Evolutionary conservation across 768 basidiomycete species (phyloP), one percentile per base, ranked within the genome.

Genomic region (Agrocybe pediades): DNA sequence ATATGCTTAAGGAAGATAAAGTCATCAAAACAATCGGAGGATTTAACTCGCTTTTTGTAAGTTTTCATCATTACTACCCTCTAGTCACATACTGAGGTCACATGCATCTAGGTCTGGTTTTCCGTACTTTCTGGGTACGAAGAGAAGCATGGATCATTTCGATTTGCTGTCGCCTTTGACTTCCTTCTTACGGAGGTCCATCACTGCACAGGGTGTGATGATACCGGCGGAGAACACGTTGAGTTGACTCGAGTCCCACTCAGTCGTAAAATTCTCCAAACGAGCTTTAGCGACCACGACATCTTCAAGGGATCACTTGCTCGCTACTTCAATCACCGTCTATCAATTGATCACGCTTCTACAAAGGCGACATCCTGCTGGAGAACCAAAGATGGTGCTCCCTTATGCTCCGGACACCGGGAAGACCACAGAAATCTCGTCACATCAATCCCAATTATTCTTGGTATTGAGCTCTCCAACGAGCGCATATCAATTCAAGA

Each of bases 371-470:
- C 1, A 5, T 19, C 23, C 39, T 64, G 63, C 36, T 64, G 61
- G 63, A 43, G 63, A 0, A 46, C 56, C 21, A 59, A 59, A 0
- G 55, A 65, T 9, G 52, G 54, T 7, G 36, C 24, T 6, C 21
- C 61, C 5, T 30, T 58, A 3, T 63, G 66, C 39, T 25, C 52
- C 16, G 65, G 63, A 23, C 45, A 9, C 4, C 55, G 56, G 0
- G 26, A 51, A 2, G 60, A 62, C 44, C 9, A 53, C 24, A 44
- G 19, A 2, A 21, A 57, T 6, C n/a, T 65, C 16, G 55, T 65
- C 11, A 26, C 62, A n/a, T 60, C 64, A 29, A 29, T 69, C 9
- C 65, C 64, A 2, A 33, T 64, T 36, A n/a, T 65, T n/a, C 43
- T 62, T 7, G 41, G 44, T 11, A 21, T 64, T 19, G 61, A 68